Base-by-base conservation (phyloP, 75 land plant species). In the Pinus tabuliformis region DNA sequence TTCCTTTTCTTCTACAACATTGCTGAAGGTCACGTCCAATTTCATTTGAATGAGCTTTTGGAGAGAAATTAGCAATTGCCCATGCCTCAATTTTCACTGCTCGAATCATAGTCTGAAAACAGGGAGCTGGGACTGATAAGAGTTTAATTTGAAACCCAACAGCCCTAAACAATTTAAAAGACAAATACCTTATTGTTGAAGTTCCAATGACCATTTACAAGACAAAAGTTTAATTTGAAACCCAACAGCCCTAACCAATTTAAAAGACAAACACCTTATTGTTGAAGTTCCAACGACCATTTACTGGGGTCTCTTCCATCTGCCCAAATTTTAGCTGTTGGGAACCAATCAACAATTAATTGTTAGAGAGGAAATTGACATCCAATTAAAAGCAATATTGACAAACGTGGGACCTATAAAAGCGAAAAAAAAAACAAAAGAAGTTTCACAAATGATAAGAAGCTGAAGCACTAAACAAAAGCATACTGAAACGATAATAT, bases 201-300 rank as follows among this genome's bases (percentile, higher is more conserved):
- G 63, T 95, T 97, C 99, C 99, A 97, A 0, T 91, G 72, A 4
- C 98, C 99, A 30, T 85, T 89, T 6, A 86, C 59, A 26, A 26
- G 39, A 2, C 5, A 3, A 37, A 0, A 5, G 39, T 37, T 5
- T 37, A 37, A 37, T 37, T 37, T 37, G 5, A 5, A 3, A 37
- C 5, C 3, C 3, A 37, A 37, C 39, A 3, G 39, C 39, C 39
- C 39, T 3, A 37, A 5, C 3, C 3, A 57, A 59, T 22, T 66
- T 42, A 39, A 18, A 78, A 60, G 39, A 28, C 2, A 18, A n/a
- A 39, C 7, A 95, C 97, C 94, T 93, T 91, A 28, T 88, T 83
- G 72, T 89, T 91, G 62, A 88, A 90, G 61, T 93, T 96, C 99
- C 99, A 96, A 0, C 91, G 63, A 5, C 97, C 99, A 24, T 84